Base-by-base conservation (phyloP, 2,329 filamentous ascomycete species). In the Ophiocordyceps australis region DNA sequence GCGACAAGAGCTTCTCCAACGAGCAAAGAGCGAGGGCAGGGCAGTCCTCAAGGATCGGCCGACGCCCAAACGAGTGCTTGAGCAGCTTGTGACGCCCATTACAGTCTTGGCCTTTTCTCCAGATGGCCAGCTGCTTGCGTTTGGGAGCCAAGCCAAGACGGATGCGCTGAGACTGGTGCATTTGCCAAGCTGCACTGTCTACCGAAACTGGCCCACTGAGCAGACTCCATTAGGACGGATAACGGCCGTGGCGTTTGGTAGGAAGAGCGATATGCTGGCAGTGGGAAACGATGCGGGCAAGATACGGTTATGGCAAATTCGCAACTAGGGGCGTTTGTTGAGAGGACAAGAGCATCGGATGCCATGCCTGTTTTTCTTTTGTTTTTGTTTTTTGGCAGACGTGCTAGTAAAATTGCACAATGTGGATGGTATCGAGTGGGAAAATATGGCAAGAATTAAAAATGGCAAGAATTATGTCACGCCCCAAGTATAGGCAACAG, bases 191-290 rank as follows among this genome's bases (percentile, higher is more conserved):
- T 93, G 83, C 49, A 93, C 83, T 2, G 81, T 95, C 13, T 98
- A 89, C 61, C 73, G 75, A 41, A 98, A 98, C 52, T 98, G 89
- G 89, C 89, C 89, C 14, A 98, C 86, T 28, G 69, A 73, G 35
- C 74, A 78, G 46, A 98, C 89, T 29, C 83, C 85, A 1, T 52
- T 98, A 32, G 89, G 89, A 0, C 65, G 82, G 31, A 73, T 95
- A 36, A 79, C 80, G 3, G 62, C 71, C 1, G 67, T 83, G 31
- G 74, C 78, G 4, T 77, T 81, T 45, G 65, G 65, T 13, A 59
- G 55, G 5, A 59, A 62, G 33, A 77, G 71, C 32, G 65, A 77
- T 39, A 48, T 85, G 40, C 47, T 98, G 35, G 81, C 81, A 9
- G 78, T 95, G 27, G 86, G 74, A 12, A 95, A 92, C 42, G 86